Conservation (phyloP, 495 filamentous ascomycete species). For the Neurospora sp. region DNA sequence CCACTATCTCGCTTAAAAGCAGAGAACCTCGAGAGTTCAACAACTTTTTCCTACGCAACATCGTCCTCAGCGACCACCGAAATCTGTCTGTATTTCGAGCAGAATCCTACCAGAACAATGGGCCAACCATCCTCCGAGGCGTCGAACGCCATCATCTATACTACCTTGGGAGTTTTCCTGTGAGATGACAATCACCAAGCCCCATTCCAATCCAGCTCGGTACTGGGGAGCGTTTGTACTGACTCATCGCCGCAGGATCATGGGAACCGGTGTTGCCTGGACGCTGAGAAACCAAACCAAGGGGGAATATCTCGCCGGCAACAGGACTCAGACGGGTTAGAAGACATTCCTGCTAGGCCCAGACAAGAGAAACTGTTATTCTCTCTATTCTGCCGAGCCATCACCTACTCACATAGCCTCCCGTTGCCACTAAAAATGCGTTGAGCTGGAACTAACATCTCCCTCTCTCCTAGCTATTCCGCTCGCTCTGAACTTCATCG, state of each 20-base stretch:
- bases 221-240: neutral
- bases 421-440: neutral
- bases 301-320: slow-evolving; percentile 55
- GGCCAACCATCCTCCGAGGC: slow-evolving; percentile 57
- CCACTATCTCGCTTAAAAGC: neutral
- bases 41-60: neutral
- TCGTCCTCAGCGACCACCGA: neutral
- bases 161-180: slow-evolving; percentile 64
- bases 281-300: slow-evolving; percentile 57
- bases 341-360: slow-evolving; percentile 7
- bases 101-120: slow-evolving; percentile 31
- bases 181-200: slow-evolving; percentile 24
- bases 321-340: slow-evolving; percentile 70
- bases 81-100: neutral
- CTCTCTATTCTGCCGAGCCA: neutral
- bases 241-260: slow-evolving; percentile 30
- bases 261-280: slow-evolving; percentile 60
- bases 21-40: neutral
- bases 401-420: neutral
- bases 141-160: slow-evolving; percentile 67
- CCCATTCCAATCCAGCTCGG: neutral
- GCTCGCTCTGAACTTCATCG: slow-evolving; percentile 71
- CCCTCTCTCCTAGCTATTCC: slow-evolving; percentile 45
- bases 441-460: slow-evolving; percentile 10
- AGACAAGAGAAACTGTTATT: neutral